Base-by-base conservation (phyloP, 805 yeast genomes). In the Isabelozyma rhagii region DNA sequence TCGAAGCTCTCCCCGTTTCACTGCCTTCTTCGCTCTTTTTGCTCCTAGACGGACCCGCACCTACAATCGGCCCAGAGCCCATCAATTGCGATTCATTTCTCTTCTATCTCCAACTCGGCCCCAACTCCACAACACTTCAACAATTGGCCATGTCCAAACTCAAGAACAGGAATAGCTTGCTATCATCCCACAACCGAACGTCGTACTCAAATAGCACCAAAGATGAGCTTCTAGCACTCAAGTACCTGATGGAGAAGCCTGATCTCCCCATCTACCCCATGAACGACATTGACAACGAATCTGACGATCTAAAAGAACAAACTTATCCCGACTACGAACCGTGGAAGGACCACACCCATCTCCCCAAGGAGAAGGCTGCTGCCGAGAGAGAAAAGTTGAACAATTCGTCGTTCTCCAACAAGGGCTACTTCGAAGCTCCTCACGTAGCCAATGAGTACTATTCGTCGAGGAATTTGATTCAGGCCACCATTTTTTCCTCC, bases 261-360 rank as follows among this genome's bases (percentile, higher is more conserved):
- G 60, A 50, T 6, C 50, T 59, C 5, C 55, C 62, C 14, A 55
- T 74, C 13, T 74, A 67, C 50, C 75, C 78, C 6, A 53, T 72
- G 27, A 67, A 63, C 46, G 72, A 63, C 39, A 31, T 45, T 10
- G 55, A 49, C 5, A 39, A 27, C 36, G 44, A 47, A 6, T 10
- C 43, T 14, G 46, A 39, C 25, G 17, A 39, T 39, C 13, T 45
- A 5, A 28, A 39, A 39, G 27, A 39, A 8, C 27, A 47, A 7
- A 67, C 67, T 7, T 87, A 78, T 56, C 96, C 96, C 0, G 96
- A 88, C 62, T 87, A 81, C 61, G 68, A 66, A 39, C 85, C 90
- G 0, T 89, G 96, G 94, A 69, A 70, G 39, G 89, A 84, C 57
- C 74, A 77, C 5, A 60, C 63, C n/a, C 58, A 59, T 28, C 52